Percentiles rank a stretch among this genome's conserved stretches.
Conservation (phyloP, 1,284 basidiomycete species). For the Meira nashicola region DNA sequence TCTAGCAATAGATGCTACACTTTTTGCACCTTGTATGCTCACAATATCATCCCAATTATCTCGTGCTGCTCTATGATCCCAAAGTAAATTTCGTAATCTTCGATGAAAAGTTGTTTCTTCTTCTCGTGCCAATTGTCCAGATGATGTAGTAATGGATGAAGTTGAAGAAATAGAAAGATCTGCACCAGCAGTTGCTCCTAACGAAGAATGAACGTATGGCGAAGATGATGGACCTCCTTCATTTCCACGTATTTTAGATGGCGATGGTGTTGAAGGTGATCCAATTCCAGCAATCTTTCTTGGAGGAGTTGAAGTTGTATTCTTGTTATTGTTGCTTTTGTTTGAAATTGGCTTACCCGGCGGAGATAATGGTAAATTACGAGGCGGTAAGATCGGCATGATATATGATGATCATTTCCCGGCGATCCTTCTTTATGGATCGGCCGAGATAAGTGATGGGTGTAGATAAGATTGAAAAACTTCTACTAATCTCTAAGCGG, state of each 20-base stretch:
- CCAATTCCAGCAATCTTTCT: not conserved
- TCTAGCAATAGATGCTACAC: slow-evolving; percentile 2
- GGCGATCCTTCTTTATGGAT: too few species aligned
- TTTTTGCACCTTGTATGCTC: slow-evolving; percentile 2
- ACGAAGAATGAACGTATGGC: too few species aligned
- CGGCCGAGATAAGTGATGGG: not conserved
- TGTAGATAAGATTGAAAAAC: too few species aligned
- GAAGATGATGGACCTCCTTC: not conserved
- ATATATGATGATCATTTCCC: not conserved
- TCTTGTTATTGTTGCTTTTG: not conserved
- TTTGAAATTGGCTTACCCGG: not conserved
- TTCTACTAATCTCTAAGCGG: too few species aligned
- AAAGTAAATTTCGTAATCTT: not conserved
- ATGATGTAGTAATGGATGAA: too few species aligned
- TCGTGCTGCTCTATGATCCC: not conserved
- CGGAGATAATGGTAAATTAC: slow-evolving; percentile 4
- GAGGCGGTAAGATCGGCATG: slow-evolving; percentile 1
- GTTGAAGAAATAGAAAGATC: too few species aligned
- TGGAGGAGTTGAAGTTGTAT: not conserved
- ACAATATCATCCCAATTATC: slow-evolving; percentile 6
- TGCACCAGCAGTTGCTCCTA: too few species aligned
- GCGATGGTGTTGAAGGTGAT: not conserved
- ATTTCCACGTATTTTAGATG: not conserved
- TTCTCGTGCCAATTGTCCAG: slow-evolving; percentile 1
- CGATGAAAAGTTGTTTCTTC: slow-evolving; percentile 12